A percentile compares a stretch with the other conserved stretches of the same genome.
These are phyloP conservation scores for Penicillium sp. DNA, from an alignment of 2,329 filamentous ascomycete genomes.

Conservation along the genomic window DNA sequence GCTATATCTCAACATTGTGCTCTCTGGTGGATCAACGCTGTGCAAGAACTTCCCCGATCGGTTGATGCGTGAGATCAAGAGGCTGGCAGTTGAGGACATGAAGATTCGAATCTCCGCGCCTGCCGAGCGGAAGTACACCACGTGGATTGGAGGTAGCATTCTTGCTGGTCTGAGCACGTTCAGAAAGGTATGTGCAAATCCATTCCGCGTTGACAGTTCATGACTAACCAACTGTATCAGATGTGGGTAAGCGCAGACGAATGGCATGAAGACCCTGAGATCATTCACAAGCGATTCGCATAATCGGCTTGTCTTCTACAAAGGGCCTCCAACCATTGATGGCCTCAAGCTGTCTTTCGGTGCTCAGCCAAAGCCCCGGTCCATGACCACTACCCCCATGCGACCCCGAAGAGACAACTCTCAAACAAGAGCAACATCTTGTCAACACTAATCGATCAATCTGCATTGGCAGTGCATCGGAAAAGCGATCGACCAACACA, in stretches of 20 bases:
- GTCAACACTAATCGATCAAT: slow-evolving; percentile 4
- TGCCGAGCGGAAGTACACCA: slow-evolving; percentile 96
- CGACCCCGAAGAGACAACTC: not conserved
- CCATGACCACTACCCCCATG: not conserved
- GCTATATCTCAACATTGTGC: slow-evolving; percentile 93
- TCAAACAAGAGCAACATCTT: slow-evolving; percentile 2
- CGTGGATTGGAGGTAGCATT: slow-evolving; percentile 98
- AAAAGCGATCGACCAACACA: slow-evolving; percentile 14
- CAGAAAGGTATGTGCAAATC: slow-evolving; percentile 71
- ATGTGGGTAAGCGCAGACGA: slow-evolving; percentile 99
- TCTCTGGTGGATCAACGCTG: slow-evolving; percentile 92
- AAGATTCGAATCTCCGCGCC: slow-evolving; percentile 98
- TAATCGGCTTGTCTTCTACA: slow-evolving; percentile 43
- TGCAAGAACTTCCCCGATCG: slow-evolving; percentile 97
- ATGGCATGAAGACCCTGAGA: slow-evolving; percentile 99
- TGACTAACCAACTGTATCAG: slow-evolving; percentile 48
- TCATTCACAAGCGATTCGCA: slow-evolving; percentile 97
- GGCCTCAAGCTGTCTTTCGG: not conserved
- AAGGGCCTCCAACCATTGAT: not conserved
- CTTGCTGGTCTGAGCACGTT: slow-evolving; percentile 95
- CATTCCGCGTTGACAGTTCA: not conserved
- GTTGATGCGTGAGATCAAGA: slow-evolving; percentile 86
- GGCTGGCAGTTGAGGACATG: slow-evolving; percentile 97
- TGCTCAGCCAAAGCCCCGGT: not conserved
- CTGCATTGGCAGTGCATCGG: slow-evolving; percentile 4